Evolutionary conservation across 23 red algal genomes (phyloP).

Genomic region (Gracilaria domingensis): DNA sequence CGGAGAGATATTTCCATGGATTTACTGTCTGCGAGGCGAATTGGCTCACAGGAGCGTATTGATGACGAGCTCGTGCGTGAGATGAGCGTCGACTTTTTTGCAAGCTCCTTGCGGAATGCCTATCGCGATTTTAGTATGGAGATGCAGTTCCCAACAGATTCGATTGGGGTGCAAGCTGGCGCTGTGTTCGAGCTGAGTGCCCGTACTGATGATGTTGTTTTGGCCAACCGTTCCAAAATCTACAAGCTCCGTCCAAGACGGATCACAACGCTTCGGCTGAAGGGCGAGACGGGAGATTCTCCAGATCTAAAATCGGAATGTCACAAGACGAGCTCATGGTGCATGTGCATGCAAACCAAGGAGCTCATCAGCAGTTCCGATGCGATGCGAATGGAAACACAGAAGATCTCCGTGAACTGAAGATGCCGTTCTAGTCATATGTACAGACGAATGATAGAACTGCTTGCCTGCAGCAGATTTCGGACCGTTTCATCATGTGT

Average conservation of each 20-base stretch:
- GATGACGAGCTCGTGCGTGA: conserved; percentile 51
- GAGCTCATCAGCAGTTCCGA: conserved; percentile 20
- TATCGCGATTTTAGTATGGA: conserved; percentile 67
- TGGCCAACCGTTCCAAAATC: not conserved
- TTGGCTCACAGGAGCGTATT: conserved; percentile 18
- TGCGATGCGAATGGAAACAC: conserved; percentile 51
- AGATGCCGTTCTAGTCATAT: conserved; percentile 33
- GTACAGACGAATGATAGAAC: not conserved
- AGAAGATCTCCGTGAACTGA: conserved; percentile 68
- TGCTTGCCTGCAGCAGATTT: not conserved
- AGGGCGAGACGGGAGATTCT: conserved; percentile 7
- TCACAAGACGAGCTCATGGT: conserved; percentile 72
- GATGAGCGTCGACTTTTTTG: conserved; percentile 75
- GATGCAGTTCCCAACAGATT: conserved; percentile 59
- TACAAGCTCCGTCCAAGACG: not conserved
- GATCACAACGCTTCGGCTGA: conserved; percentile 5
- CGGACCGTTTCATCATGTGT: not conserved
- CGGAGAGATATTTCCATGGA: conserved; percentile 68
- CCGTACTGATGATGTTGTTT: conserved; percentile 41
- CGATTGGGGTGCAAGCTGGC: conserved; percentile 4
- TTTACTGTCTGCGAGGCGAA: conserved; percentile 15
- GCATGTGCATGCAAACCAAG: conserved; percentile 39
- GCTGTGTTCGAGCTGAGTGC: conserved; percentile 44
- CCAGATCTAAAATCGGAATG: conserved; percentile 44
- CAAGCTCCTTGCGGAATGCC: conserved; percentile 41